These are phyloP conservation scores for Entrophospora sp. DNA, from an alignment of 192 early-diverging fungal genomes.

Conservation along the genomic window DNA sequence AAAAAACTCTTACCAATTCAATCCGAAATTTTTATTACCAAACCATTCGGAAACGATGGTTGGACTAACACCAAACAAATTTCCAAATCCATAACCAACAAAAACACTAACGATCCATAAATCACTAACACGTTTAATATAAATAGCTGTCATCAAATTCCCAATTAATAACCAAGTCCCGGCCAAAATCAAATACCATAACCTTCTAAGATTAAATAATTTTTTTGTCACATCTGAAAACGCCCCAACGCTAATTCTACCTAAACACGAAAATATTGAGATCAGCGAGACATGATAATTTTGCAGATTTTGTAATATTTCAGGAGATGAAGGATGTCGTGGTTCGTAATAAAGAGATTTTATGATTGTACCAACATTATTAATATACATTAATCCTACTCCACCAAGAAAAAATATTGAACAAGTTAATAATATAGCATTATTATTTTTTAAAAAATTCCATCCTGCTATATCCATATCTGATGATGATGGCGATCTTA, in stretches of 20 bases:
- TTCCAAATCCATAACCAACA: conserved; percentile 31
- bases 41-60: conserved; percentile 37
- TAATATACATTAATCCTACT: conserved; percentile 33
- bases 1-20: conserved; percentile 25
- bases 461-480: conserved; percentile 18
- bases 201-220: conserved; percentile 23
- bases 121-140: conserved; percentile 16
- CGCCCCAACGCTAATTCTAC: conserved; percentile 28
- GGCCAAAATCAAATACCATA: conserved; percentile 29
- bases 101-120: conserved; percentile 21
- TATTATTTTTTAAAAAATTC: conserved; percentile 20
- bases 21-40: conserved; percentile 26
- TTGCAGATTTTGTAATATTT: conserved; percentile 27
- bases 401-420: conserved; percentile 24
- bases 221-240: conserved; percentile 32
- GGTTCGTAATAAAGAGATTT: conserved; percentile 28
- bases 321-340: conserved; percentile 10
- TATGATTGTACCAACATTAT: conserved; percentile 34
- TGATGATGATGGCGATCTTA: too few relatives aligned
- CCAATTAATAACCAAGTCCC: conserved; percentile 27
- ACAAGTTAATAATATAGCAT: conserved; percentile 22
- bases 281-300: conserved; percentile 36
- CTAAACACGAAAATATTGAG: conserved; percentile 34
- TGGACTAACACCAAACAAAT: conserved; percentile 31
- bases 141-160: conserved; percentile 24